Base-by-base conservation (phyloP, 345 rosid species). In the Limnanthes douglasii region DNA sequence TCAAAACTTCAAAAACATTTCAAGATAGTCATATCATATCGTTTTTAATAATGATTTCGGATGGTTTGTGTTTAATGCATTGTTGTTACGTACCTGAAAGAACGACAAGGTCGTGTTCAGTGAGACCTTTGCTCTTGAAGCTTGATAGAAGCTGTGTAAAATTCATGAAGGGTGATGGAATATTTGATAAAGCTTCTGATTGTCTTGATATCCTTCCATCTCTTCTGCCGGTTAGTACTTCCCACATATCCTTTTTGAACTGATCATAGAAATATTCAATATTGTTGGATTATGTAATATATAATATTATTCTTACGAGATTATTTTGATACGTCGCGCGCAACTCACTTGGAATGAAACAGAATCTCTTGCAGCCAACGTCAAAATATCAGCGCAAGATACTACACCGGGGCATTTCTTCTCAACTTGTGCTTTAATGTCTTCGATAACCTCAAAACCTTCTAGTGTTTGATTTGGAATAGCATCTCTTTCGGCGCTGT, bases 211-310 rank as follows among this genome's bases (percentile, higher is more conserved):
- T 50, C 2, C 18, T 61, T 23, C 94, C 86, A 5, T 81, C 86
- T 68, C 80, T 69, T 57, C 85, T 60, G 2, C 85, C 93, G 0
- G 93, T 75, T n/a, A 51, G 66, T 33, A 75, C 93, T 62, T 69
- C 62, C 93, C 83, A 76, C 11, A 54, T 8, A 19, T 70, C 54
- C 22, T 37, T 60, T 18, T 60, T 44, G 31, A 54, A 66, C 80
- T 76, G 3, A 47, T 21, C 1, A 14, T 12, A 59, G 21, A 19
- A n/a, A n/a, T n/a, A n/a, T n/a, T n/a, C n/a, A n/a, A n/a, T 21
- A 36, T 30, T 28, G n/a, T n/a, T n/a, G n/a, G n/a, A n/a, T n/a
- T n/a, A n/a, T n/a, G n/a, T n/a, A n/a, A n/a, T n/a, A n/a, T n/a
- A n/a, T n/a, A n/a, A n/a, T n/a, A n/a, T n/a, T n/a, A n/a, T n/a